These are phyloP conservation scores for Xerocomellus amylosporus DNA, from an alignment of 768 basidiomycete species.

Conservation along the genomic window DNA sequence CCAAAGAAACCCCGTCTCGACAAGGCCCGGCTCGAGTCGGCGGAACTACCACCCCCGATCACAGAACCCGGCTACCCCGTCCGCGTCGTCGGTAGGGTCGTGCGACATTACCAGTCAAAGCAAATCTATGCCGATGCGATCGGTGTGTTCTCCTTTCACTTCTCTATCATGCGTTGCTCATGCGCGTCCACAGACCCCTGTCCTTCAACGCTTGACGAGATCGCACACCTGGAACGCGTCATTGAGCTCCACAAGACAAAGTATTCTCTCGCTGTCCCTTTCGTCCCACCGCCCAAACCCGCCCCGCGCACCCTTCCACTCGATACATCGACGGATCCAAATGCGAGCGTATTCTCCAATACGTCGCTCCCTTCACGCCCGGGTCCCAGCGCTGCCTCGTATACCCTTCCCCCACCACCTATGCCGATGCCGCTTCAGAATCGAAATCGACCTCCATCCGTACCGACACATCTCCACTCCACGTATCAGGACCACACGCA, in stretches of 20 bases:
- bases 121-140: slow-evolving; percentile 50
- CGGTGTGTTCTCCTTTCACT: slow-evolving; percentile 36
- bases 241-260: slow-evolving; percentile 48
- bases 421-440: slow-evolving; percentile 8
- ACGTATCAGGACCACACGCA: neutral
- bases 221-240: slow-evolving; percentile 53
- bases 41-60: slow-evolving; percentile 34
- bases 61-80: slow-evolving; percentile 48
- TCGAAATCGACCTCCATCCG: slow-evolving; percentile 1
- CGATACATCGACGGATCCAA: neutral
- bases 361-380: slow-evolving; percentile 2
- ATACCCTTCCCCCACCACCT: slow-evolving; percentile 16
- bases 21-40: slow-evolving; percentile 1
- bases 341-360: slow-evolving; percentile 11
- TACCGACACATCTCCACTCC: neutral
- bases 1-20: slow-evolving; percentile 18
- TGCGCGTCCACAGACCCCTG: slow-evolving; percentile 38
- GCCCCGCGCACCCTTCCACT: slow-evolving; percentile 1
- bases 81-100: slow-evolving; percentile 46
- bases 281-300: slow-evolving; percentile 37
- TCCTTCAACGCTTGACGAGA: slow-evolving; percentile 54
- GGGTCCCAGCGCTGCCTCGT: neutral
- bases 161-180: neutral
- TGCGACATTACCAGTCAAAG: slow-evolving; percentile 39
- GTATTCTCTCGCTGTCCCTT: slow-evolving; percentile 49